Conservation (phyloP, 495 filamentous ascomycete species). For the Tuber microsphaerosporum region DNA sequence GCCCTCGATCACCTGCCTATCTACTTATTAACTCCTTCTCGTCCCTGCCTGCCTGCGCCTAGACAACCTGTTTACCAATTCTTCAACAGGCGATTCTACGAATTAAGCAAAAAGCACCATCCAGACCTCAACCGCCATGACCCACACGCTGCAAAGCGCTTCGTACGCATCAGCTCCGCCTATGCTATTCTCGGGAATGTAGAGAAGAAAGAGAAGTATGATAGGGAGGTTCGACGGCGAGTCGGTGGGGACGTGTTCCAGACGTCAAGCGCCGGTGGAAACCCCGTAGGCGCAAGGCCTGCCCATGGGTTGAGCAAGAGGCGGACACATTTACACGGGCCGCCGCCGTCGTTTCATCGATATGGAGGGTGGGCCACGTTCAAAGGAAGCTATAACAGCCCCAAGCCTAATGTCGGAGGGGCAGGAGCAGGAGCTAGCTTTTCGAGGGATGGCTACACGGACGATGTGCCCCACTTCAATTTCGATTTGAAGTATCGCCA, state of each 20-base stretch:
- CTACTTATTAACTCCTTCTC: not conserved
- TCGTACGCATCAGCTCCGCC: conserved; percentile 78
- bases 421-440: conserved; percentile 20
- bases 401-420: conserved; percentile 35
- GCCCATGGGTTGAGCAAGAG: conserved; percentile 73
- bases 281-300: conserved; percentile 60
- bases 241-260: conserved; percentile 42
- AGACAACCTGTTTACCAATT: conserved; percentile 16
- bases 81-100: conserved; percentile 69
- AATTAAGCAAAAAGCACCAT: conserved; percentile 85
- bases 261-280: conserved; percentile 36
- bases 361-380: conserved; percentile 63
- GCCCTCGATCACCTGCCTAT: conserved; percentile 12
- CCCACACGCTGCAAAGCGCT: conserved; percentile 64
- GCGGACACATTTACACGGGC: conserved; percentile 66
- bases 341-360: conserved; percentile 80
- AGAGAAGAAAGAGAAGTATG: conserved; percentile 68
- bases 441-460: conserved; percentile 10
- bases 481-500: conserved; percentile 35
- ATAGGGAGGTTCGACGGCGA: conserved; percentile 54
- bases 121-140: conserved; percentile 81
- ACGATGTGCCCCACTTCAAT: conserved; percentile 34
- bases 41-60: conserved; percentile 13
- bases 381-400: conserved; percentile 47
- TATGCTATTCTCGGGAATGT: conserved; percentile 69